phyloP scores from a whole-genome alignment of 768 basidiomycete genomes.

The Cystoderma amianthinum region DNA sequence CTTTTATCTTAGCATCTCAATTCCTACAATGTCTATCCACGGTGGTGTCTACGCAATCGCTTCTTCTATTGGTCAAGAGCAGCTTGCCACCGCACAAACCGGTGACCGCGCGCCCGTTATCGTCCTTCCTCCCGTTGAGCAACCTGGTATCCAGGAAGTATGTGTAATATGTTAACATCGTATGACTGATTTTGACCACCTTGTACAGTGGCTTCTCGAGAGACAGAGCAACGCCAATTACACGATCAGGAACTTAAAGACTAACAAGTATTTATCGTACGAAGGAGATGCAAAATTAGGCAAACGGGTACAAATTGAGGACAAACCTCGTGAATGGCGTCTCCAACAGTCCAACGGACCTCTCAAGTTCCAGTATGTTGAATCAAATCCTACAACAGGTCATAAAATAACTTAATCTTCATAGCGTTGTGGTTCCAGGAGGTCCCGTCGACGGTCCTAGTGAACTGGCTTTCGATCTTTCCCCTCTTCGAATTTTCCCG shows the following conservation, averaged over 20 bases:
- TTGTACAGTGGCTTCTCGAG: constrained; percentile 1
- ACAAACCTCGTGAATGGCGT: not conserved
- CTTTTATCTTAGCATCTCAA: too few species aligned
- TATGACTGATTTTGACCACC: too few species aligned
- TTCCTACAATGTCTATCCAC: not conserved
- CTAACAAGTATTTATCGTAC: not conserved
- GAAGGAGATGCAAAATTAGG: not conserved
- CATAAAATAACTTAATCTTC: too few species aligned
- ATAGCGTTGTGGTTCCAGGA: not conserved
- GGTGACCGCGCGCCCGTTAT: not conserved
- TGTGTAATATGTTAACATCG: too few species aligned
- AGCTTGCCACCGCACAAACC: not conserved
- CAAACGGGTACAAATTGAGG: not conserved
- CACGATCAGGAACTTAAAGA: not conserved
- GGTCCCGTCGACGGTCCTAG: not conserved
- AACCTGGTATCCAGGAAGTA: not conserved
- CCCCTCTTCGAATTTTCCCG: not conserved
- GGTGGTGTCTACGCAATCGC: not conserved
- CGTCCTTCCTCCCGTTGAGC: not conserved
- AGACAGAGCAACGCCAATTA: not conserved
- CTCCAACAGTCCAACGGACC: not conserved
- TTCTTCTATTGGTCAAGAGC: not conserved
- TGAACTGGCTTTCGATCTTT: not conserved
- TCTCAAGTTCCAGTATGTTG: not conserved
- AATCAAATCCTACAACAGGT: too few species aligned